These are phyloP conservation scores for Candida gorgasii DNA, from an alignment of 805 yeast genomes.

Conservation along the genomic window DNA sequence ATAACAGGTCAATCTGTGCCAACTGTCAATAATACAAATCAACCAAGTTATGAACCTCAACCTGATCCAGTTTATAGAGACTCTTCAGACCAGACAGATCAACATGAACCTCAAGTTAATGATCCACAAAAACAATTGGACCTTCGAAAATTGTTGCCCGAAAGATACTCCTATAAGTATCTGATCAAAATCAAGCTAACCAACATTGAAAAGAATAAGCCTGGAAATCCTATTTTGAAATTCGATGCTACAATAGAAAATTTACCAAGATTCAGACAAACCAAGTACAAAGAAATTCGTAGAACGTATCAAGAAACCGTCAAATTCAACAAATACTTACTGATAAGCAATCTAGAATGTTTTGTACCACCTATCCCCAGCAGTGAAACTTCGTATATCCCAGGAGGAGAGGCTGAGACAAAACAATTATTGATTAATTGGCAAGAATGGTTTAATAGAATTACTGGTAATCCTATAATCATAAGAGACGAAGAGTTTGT, in stretches of 20 bases:
- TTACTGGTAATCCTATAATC: constrained; percentile 73
- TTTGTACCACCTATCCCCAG: constrained; percentile 88
- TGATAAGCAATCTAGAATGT: constrained; percentile 83
- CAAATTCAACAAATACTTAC: constrained; percentile 73
- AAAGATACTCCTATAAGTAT: constrained; percentile 45
- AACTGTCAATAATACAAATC: background rate
- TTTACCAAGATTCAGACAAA: constrained; percentile 74
- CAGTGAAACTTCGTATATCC: constrained; percentile 73
- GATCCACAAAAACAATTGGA: constrained; percentile 31
- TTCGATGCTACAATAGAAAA: constrained; percentile 58
- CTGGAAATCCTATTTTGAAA: constrained; percentile 76
- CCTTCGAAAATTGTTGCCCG: constrained; percentile 50
- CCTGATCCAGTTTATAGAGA: constrained; percentile 7
- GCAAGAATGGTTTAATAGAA: constrained; percentile 85
- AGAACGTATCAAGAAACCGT: constrained; percentile 79
- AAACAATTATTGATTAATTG: constrained; percentile 55
- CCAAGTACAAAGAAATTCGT: constrained; percentile 68
- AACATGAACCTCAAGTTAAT: background rate
- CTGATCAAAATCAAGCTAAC: constrained; percentile 56
- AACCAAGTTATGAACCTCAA: constrained; percentile 8
- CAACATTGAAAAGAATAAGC: constrained; percentile 70
- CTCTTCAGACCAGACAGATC: too few species aligned
- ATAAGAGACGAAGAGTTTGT: constrained; percentile 86
- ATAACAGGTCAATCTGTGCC: constrained; percentile 18
- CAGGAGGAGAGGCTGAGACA: constrained; percentile 81